These are phyloP conservation scores for Atkinsonella hypoxylon DNA, from an alignment of 2,329 filamentous ascomycete genomes.

Conservation along the genomic window DNA sequence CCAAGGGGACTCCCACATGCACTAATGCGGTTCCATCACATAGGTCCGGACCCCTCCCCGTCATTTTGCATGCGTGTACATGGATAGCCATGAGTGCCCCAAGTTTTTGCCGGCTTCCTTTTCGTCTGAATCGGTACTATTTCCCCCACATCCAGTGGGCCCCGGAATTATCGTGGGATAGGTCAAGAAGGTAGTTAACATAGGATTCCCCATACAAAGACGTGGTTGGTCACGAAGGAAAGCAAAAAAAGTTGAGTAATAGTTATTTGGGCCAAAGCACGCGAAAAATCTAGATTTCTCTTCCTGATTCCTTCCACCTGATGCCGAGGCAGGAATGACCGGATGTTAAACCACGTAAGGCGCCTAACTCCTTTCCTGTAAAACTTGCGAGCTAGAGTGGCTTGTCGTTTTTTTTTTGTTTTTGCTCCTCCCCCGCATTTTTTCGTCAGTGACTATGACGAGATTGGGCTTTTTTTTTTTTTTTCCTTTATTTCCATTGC, in stretches of 20 bases:
- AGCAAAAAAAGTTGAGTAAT: too few species aligned
- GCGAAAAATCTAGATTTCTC: too few species aligned
- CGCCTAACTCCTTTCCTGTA: not conserved
- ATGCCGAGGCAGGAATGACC: not conserved
- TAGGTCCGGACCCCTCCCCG: not conserved
- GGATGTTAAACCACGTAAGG: not conserved
- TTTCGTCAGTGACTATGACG: not conserved
- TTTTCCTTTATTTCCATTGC: not conserved
- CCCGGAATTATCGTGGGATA: not conserved
- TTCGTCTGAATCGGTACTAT: not conserved
- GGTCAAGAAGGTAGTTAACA: not conserved
- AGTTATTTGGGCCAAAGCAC: too few species aligned
- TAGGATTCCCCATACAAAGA: not conserved
- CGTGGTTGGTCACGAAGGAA: too few species aligned
- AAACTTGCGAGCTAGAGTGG: not conserved
- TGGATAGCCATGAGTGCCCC: not conserved
- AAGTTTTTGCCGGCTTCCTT: not conserved
- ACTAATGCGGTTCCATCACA: slow-evolving; percentile 2
- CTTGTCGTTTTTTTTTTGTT: not conserved
- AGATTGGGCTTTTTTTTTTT: not conserved
- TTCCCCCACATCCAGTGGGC: not conserved
- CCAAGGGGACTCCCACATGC: not conserved
- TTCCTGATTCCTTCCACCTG: not conserved
- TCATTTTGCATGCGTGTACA: too few species aligned
- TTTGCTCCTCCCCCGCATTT: not conserved